A percentile compares a stretch with the other conserved stretches of the same genome.
Evolutionary conservation across 495 filamentous ascomycete species (phyloP).

Genomic region (Friedmanniomyces simplex): DNA sequence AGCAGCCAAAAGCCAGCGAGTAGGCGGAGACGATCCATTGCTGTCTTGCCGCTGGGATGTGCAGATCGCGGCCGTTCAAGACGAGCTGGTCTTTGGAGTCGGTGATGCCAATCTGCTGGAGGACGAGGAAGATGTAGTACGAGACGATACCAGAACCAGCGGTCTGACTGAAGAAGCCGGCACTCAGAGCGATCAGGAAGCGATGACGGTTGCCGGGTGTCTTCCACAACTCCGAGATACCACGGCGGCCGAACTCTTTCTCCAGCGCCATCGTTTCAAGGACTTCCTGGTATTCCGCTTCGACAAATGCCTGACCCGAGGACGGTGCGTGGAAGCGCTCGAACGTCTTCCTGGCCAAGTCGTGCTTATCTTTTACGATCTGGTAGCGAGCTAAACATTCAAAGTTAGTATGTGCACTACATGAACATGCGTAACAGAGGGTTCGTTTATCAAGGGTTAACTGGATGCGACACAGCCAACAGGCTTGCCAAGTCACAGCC

Average conservation of each 20-base stretch:
- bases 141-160: slow-evolving; percentile 31
- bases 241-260: slow-evolving; percentile 4
- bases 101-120: slow-evolving; percentile 42
- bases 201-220: slow-evolving; percentile 27
- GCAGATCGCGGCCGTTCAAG: slow-evolving; percentile 41
- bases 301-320: slow-evolving; percentile 17
- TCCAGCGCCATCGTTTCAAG: slow-evolving; percentile 2
- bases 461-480: no score
- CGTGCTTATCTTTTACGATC: slow-evolving; percentile 2
- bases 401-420: no score
- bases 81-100: slow-evolving; percentile 40
- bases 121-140: slow-evolving; percentile 36
- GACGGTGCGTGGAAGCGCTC: slow-evolving; percentile 1
- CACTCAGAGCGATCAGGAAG: slow-evolving; percentile 28
- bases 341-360: not conserved
- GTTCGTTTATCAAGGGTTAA: no score
- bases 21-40: slow-evolving; percentile 58
- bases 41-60: slow-evolving; percentile 44
- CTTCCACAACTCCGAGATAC: slow-evolving; percentile 23
- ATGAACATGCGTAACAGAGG: no score
- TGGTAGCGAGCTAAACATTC: not conserved
- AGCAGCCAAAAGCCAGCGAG: slow-evolving; percentile 30
- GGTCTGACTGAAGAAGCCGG: slow-evolving; percentile 35
- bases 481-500: no score
- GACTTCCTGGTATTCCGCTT: slow-evolving; percentile 24